Percentiles rank a stretch among this genome's conserved stretches.
Conservation (phyloP, 192 early-diverging fungal genomes). For the Mortierella antarctica region DNA sequence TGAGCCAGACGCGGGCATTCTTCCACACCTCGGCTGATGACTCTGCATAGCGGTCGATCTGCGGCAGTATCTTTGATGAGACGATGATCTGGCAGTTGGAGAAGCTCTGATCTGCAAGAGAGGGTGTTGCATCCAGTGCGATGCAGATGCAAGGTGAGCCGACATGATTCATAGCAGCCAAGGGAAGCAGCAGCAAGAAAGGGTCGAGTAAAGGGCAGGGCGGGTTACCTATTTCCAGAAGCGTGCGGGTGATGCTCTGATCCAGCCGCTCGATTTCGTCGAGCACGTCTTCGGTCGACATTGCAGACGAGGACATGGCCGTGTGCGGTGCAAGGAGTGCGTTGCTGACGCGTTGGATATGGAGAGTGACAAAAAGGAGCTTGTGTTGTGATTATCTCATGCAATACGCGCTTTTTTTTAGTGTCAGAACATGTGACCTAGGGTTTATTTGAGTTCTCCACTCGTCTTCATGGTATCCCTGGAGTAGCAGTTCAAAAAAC, state of each 20-base stretch:
- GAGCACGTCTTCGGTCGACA: slow-evolving; percentile 32
- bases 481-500: too few species aligned
- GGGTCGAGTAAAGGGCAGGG: neutral
- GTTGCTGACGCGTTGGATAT: neutral
- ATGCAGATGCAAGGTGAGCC: neutral
- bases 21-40: slow-evolving; percentile 58
- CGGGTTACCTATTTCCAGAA: slow-evolving; percentile 59
- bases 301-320: slow-evolving; percentile 10
- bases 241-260: slow-evolving; percentile 64
- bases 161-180: neutral
- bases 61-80: slow-evolving; percentile 60
- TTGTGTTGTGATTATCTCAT: too few species aligned
- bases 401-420: neutral
- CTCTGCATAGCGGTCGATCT: slow-evolving; percentile 59
- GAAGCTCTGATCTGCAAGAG: slow-evolving; percentile 60
- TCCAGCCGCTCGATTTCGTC: slow-evolving; percentile 65
- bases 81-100: slow-evolving; percentile 63
- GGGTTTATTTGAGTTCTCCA: too few species aligned
- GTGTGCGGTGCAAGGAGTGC: neutral
- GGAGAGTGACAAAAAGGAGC: too few species aligned
- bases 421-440: neutral
- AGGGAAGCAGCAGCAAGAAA: neutral
- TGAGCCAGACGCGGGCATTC: slow-evolving; percentile 51
- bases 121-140: neutral
- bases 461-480: too few species aligned